Conservation (phyloP, 1,284 basidiomycete species). For the Cryptococcus sp. region DNA sequence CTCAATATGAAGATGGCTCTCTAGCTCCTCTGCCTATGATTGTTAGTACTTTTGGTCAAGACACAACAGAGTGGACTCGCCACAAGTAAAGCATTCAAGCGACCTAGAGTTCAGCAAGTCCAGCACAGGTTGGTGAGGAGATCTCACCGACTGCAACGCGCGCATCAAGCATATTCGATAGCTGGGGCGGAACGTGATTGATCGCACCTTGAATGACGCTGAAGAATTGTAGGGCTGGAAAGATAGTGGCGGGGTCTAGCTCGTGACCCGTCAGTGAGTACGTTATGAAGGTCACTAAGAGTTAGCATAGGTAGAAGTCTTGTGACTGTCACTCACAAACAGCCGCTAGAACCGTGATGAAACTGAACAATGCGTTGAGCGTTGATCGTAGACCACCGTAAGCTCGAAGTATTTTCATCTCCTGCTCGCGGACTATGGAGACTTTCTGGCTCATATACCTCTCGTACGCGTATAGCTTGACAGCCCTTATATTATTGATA, state of each 20-base stretch:
- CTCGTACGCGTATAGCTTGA: conserved; percentile 50
- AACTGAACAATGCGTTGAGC: conserved; percentile 40
- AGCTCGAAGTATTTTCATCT: conserved; percentile 49
- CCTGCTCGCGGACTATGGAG: conserved; percentile 53
- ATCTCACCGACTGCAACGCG: conserved; percentile 55
- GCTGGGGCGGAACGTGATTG: conserved; percentile 32
- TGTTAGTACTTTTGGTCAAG: not conserved
- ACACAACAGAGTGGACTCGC: conserved; percentile 25
- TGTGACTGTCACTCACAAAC: conserved; percentile 43
- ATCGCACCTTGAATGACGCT: conserved; percentile 52
- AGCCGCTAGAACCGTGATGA: conserved; percentile 64
- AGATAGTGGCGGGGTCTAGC: conserved; percentile 66
- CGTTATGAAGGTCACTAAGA: conserved; percentile 65
- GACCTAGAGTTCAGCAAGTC: conserved; percentile 20
- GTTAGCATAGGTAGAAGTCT: not conserved
- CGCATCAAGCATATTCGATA: conserved; percentile 54
- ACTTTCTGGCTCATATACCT: conserved; percentile 59
- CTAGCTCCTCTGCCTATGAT: conserved; percentile 56
- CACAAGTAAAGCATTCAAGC: conserved; percentile 59
- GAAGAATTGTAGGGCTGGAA: conserved; percentile 69
- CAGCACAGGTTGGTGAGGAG: not conserved
- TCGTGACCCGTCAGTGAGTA: conserved; percentile 63
- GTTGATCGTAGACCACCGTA: conserved; percentile 29
- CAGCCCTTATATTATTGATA: conserved; percentile 42
- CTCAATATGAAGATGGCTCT: conserved; percentile 55